Base-by-base conservation (phyloP, 768 basidiomycete species). In the Phanerodontia chrysosporium region DNA sequence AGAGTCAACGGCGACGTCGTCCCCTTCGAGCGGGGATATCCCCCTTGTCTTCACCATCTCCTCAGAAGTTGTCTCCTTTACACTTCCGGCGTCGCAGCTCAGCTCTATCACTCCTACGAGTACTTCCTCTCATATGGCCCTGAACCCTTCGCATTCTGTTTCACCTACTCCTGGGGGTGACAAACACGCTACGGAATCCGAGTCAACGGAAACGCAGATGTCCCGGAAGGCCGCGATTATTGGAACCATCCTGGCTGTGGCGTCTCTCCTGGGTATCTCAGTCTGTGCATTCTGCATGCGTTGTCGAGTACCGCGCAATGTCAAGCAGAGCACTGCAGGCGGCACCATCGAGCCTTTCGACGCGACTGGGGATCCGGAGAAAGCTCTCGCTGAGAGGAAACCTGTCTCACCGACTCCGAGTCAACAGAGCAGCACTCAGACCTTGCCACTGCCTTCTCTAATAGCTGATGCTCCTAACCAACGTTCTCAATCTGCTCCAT, bases 171-270 rank as follows among this genome's bases (percentile, higher is more conserved):
- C 57, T 24, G 25, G 27, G 35, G 21, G 27, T 55, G 36, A 49
- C 18, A 5, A 10, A 18, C 39, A 18, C 16, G 8, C 18, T 4
- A 2, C 45, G 1, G 12, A 10, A 24, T 45, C 58, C 7, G 30
- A 32, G 14, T 59, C 62, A 18, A 28, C 51, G 25, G 13, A 24
- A 29, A 53, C 58, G 8, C 21, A 59, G 24, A 32, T 57, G 55
- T 57, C 62, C 13, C 58, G 58, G 3, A 55, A 56, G 39, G 54
- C 62, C 14, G 62, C 62, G 9, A 13, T 63, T 16, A 55, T 63
- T 27, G 62, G 62, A 14, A 59, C 49, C 25, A 46, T 63, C 4
- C 46, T 63, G 10, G 58, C 62, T 46, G n/a, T 63, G 2, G 55
- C 48, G 16, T 55, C 29, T 49, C 36, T 63, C 25, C 16, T 49